Evolutionary conservation across 208 protist genomes (phyloP).

Genomic region (Acanthamoeba castellanii): DNA sequence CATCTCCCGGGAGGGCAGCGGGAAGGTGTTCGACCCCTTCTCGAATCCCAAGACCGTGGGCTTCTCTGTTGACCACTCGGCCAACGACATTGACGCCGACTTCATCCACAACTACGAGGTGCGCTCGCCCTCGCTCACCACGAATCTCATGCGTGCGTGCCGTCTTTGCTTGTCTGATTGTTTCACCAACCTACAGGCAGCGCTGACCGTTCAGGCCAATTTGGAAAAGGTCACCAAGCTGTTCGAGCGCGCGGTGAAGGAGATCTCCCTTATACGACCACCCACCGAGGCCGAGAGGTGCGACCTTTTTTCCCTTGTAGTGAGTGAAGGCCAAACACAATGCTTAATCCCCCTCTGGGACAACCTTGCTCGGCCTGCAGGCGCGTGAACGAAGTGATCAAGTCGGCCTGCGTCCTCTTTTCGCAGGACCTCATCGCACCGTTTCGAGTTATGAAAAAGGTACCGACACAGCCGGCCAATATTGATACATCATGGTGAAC

Average conservation of each 20-base stretch:
- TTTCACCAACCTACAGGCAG: background rate
- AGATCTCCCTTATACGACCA: background rate
- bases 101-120: conserved; percentile 27
- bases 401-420: background rate
- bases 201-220: background rate
- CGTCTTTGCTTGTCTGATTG: background rate
- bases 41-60: conserved; percentile 42
- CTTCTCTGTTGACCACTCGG: background rate
- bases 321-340: background rate
- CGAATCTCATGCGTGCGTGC: too few species aligned
- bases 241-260: conserved; percentile 45
- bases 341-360: background rate
- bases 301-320: background rate
- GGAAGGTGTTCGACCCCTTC: conserved; percentile 13
- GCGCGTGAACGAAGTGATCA: background rate
- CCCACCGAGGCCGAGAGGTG: conserved; percentile 21
- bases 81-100: background rate
- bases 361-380: background rate
- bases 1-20: background rate
- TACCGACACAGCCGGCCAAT: background rate
- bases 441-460: conserved; percentile 9
- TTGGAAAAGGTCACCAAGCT: background rate
- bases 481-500: background rate
- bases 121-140: background rate
- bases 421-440: background rate